Base-by-base conservation (phyloP, 23 red algal genomes). In the Chondrus crispus region DNA sequence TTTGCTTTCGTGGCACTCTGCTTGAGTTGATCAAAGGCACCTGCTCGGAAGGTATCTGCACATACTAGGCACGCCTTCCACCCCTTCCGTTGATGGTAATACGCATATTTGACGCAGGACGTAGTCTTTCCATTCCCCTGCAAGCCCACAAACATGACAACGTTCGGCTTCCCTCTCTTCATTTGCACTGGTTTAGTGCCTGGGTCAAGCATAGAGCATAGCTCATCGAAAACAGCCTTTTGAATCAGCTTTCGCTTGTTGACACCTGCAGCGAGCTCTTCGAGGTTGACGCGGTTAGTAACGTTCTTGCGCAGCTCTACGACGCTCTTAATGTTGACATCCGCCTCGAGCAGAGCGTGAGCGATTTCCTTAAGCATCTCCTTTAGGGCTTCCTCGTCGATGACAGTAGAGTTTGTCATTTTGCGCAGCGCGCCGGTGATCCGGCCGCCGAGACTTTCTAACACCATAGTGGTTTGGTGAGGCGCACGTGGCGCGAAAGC, bases 61-160 rank as follows among this genome's bases (percentile, higher is more conserved):
- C 96, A 98, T 8, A 98, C 96, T 6, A 98, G 75, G 24, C 91
- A 82, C 7, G 96, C 90, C 41, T 95, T 95, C 93, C 93, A 98
- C 13, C 96, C 93, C 39, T 95, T 96, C 46, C 96, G 84, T 38
- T 96, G 85, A 70, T 98, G 88, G 85, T 95, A 96, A 46, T 98
- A 96, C 12, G 96, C 96, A 46, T 91, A 95, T 62, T 98, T 98
- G 12, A 93, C 96, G 55, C 96, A 98, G 18, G 90, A 94, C 39
- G 96, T 98, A 11, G 96, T 98, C 92, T 98, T 98, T 22, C 96
- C 96, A 76, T 98, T 98, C 39, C 96, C 96, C 62, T 98, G 96
- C 19, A 98, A 64, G 13, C 96, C 96, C 29, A 98, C 96, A 74
- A 98, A 98, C 96, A 98, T 98, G 69, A 98, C 92, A 29, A 98